Evolutionary conservation across 129 eudicot genomes (phyloP).

Genomic region (Centella asiatica): DNA sequence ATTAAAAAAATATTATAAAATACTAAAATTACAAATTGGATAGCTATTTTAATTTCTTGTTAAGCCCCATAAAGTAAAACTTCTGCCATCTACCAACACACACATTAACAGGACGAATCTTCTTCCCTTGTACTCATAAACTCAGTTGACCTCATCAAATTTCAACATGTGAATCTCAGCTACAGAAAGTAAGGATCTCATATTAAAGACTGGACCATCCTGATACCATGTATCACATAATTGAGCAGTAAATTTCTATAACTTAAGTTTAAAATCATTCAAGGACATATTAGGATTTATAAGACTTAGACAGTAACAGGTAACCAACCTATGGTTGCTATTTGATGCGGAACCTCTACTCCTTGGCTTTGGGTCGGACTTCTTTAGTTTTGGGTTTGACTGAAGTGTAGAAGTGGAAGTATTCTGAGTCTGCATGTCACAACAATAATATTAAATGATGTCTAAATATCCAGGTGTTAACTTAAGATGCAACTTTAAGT

Average conservation of each 20-base stretch:
- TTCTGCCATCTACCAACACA: not conserved
- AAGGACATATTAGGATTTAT: not conserved
- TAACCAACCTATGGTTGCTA: slow-evolving; percentile 52
- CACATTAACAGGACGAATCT: not conserved
- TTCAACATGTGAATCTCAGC: not conserved
- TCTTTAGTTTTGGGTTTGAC: slow-evolving; percentile 44
- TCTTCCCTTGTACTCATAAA: not conserved
- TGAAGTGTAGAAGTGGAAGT: slow-evolving; percentile 26
- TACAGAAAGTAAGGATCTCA: no score
- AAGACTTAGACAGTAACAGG: not conserved
- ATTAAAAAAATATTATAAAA: no score
- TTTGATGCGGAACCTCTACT: slow-evolving; percentile 66
- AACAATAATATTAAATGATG: slow-evolving; percentile 9
- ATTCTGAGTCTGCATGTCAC: slow-evolving; percentile 32
- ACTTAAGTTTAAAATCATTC: not conserved
- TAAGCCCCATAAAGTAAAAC: no score
- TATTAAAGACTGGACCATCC: no score
- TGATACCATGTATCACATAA: no score
- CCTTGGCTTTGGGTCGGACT: slow-evolving; percentile 43
- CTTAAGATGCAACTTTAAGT: slow-evolving; percentile 7
- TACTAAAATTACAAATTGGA: no score
- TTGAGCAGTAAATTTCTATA: no score
- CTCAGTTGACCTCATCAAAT: not conserved
- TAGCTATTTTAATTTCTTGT: no score
- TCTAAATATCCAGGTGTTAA: not conserved